phyloP scores from a whole-genome alignment of 2,329 filamentous ascomycete genomes.

The Colletotrichum orchidophilum region DNA sequence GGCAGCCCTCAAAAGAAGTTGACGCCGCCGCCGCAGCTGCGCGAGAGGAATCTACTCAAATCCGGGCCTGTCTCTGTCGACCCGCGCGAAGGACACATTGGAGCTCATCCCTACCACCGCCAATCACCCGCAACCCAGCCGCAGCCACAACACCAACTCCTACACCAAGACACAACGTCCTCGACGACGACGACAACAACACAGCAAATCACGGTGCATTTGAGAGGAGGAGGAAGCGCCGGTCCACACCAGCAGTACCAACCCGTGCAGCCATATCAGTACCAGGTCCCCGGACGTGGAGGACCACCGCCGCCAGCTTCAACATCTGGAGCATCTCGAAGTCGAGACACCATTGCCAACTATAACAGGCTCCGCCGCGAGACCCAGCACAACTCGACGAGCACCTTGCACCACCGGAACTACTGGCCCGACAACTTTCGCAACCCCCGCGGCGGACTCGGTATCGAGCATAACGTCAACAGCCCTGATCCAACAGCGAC shows the following conservation, averaged over 20 bases:
- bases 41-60: slow-evolving; percentile 24
- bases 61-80: neutral
- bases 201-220: slow-evolving; percentile 11
- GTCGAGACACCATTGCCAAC: slow-evolving; percentile 3
- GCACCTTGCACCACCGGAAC: slow-evolving; percentile 12
- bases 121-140: neutral
- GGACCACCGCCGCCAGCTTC: neutral
- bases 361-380: slow-evolving; percentile 9
- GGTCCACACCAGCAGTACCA: neutral
- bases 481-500: neutral
- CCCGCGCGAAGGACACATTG: slow-evolving; percentile 13
- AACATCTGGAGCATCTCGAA: neutral
- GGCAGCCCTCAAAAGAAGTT: slow-evolving; percentile 23
- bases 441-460: slow-evolving; percentile 17
- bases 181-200: neutral
- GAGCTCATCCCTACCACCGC: neutral
- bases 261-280: neutral
- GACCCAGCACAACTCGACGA: slow-evolving; percentile 9
- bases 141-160: neutral
- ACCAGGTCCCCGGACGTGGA: neutral
- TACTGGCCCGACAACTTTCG: slow-evolving; percentile 27
- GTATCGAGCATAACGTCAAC: slow-evolving; percentile 3
- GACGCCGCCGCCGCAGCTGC: slow-evolving; percentile 28
- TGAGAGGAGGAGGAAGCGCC: slow-evolving; percentile 1
- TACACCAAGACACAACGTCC: neutral